Evolutionary conservation across 116 monocot species (phyloP).

Genomic region (Cymodocea nodosa): DNA sequence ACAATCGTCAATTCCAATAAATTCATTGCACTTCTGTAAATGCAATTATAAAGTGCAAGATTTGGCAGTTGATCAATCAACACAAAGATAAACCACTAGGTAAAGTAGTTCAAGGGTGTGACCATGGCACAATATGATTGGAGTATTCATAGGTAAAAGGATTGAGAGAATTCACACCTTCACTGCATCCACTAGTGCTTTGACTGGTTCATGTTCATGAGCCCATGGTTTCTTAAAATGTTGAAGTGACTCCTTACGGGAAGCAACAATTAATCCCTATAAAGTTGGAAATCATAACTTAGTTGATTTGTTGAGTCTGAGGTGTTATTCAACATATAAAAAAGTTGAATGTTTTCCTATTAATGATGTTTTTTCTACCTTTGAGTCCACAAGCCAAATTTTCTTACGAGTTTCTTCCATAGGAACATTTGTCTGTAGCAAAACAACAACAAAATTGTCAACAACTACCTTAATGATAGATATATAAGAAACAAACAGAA

Average conservation of each 20-base stretch:
- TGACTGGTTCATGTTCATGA: conserved; percentile 83
- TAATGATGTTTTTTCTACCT: conserved; percentile 29
- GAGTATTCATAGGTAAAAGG: background rate
- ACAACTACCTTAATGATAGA: background rate
- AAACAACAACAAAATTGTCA: background rate
- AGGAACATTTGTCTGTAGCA: conserved; percentile 48
- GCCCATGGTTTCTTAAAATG: conserved; percentile 92
- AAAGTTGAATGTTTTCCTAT: background rate
- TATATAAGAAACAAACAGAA: background rate
- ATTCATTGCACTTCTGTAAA: too few species aligned
- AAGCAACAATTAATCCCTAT: conserved; percentile 79
- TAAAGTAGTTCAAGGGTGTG: too few species aligned
- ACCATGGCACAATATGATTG: too few species aligned
- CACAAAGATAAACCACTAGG: too few species aligned
- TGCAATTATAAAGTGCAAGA: too few species aligned
- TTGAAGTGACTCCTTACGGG: conserved; percentile 75
- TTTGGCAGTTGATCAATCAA: too few species aligned
- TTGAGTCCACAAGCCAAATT: conserved; percentile 94
- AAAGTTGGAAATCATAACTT: background rate
- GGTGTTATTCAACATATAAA: too few species aligned
- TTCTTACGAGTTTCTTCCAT: conserved; percentile 85
- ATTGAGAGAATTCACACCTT: conserved; percentile 35
- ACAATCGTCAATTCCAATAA: too few species aligned
- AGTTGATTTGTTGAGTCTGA: background rate
- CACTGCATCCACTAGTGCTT: conserved; percentile 66